phyloP scores from a whole-genome alignment of 345 rosid species.

The Boechera retrofracta region DNA sequence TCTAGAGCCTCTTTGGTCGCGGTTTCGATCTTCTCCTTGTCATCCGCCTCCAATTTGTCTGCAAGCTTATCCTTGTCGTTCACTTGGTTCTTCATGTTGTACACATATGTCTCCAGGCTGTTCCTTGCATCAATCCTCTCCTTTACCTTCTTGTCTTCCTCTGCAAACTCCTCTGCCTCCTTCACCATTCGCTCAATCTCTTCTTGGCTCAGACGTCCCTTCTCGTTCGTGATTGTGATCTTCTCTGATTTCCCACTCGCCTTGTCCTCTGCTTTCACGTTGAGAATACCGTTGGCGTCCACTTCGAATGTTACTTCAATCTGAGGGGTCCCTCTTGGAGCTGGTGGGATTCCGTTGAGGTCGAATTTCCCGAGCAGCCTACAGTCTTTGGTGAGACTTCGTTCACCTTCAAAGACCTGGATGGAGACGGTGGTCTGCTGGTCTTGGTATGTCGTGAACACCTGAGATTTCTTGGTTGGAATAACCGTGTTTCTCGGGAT shows the following conservation, averaged over 20 bases:
- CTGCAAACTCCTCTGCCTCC: conserved; percentile 95
- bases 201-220: conserved; percentile 95
- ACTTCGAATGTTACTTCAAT: conserved; percentile 97
- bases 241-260: conserved; percentile 86
- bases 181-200: conserved; percentile 94
- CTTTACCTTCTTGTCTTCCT: conserved; percentile 95
- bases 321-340: conserved; percentile 99
- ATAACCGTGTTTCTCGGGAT: conserved; percentile 98
- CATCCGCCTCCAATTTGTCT: conserved; percentile 85
- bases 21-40: conserved; percentile 86
- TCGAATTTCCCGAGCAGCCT: conserved; percentile 91
- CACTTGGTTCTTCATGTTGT: conserved; percentile 97
- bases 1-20: conserved; percentile 94
- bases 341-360: conserved; percentile 79
- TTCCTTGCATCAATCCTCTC: conserved; percentile 93
- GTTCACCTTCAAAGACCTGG: conserved; percentile 98
- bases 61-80: conserved; percentile 94
- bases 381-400: conserved; percentile 96
- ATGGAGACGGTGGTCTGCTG: conserved; percentile 98
- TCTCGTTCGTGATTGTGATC: conserved; percentile 95
- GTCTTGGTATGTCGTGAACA: conserved; percentile 96
- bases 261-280: conserved; percentile 94
- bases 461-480: conserved; percentile 98
- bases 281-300: conserved; percentile 92
- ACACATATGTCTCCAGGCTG: conserved; percentile 80